Evolutionary conservation across 306 rosid genomes (phyloP).

Genomic region (Erythrophleum fordii): DNA sequence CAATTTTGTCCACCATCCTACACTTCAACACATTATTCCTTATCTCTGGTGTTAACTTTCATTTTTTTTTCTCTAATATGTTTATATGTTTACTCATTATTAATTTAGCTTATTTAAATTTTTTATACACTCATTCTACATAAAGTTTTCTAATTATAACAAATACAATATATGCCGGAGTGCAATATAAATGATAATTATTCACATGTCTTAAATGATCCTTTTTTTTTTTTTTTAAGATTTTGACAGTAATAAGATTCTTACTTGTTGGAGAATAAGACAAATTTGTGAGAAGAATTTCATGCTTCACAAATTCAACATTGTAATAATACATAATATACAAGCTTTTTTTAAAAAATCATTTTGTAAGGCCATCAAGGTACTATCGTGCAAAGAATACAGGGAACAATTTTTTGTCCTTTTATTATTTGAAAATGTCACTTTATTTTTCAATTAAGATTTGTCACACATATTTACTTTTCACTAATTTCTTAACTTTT

Average conservation of each 20-base stretch:
- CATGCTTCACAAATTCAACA: conserved; percentile 11
- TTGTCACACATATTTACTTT: conserved; percentile 8
- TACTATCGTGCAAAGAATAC: neutral
- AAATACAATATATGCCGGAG: too few species aligned
- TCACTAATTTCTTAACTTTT: conserved; percentile 29
- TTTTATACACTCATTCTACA: neutral
- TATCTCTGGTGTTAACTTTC: too few species aligned
- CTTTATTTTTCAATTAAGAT: neutral
- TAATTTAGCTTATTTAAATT: too few species aligned
- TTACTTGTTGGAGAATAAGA: conserved; percentile 24
- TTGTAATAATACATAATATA: conserved; percentile 9
- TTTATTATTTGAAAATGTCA: conserved; percentile 32
- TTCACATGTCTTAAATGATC: neutral
- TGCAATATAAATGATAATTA: neutral
- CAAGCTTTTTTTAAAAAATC: neutral
- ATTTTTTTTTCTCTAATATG: too few species aligned
- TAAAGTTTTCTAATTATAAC: neutral
- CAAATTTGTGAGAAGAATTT: conserved; percentile 29
- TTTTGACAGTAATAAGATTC: neutral
- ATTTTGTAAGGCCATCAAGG: conserved; percentile 19
- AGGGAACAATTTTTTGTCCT: neutral
- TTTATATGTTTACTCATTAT: too few species aligned
- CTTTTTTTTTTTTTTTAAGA: neutral
- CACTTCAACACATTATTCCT: too few species aligned
- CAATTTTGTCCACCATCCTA: too few species aligned